These are phyloP conservation scores for Agastache rugosa DNA, from an alignment of 257 asterid species.

Conservation along the genomic window DNA sequence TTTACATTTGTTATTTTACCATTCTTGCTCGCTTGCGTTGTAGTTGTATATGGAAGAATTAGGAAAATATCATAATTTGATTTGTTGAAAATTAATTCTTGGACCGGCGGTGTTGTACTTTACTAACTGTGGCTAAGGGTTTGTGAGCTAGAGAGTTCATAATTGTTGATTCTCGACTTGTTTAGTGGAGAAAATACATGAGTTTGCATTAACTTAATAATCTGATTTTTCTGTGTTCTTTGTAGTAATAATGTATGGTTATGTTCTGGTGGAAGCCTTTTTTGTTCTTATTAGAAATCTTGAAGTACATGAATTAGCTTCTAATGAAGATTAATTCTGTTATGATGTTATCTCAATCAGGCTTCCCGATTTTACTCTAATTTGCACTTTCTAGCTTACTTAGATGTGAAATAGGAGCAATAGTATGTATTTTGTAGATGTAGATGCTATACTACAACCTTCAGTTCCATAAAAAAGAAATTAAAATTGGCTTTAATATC, in stretches of 20 bases:
- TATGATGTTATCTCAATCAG: background rate
- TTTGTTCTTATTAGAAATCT: background rate
- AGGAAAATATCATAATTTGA: background rate
- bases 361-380: background rate
- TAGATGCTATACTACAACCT: background rate
- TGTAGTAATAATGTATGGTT: background rate
- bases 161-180: constrained; percentile 10
- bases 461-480: background rate
- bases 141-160: background rate
- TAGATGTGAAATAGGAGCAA: too few species aligned
- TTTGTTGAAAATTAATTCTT: background rate
- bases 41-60: background rate
- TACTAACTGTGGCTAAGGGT: background rate
- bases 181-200: background rate
- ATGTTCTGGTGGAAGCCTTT: background rate
- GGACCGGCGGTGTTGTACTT: background rate
- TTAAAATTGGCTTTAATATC: background rate
- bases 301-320: background rate
- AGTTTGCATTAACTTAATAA: background rate
- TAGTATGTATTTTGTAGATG: background rate
- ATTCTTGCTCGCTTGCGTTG: background rate
- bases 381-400: background rate
- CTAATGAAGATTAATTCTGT: background rate
- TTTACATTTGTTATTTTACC: background rate
- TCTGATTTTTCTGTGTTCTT: background rate